Evolutionary conservation across 345 rosid species (phyloP), one percentile per base, ranked within the genome.

Genomic region (Pelargonium nanum): DNA sequence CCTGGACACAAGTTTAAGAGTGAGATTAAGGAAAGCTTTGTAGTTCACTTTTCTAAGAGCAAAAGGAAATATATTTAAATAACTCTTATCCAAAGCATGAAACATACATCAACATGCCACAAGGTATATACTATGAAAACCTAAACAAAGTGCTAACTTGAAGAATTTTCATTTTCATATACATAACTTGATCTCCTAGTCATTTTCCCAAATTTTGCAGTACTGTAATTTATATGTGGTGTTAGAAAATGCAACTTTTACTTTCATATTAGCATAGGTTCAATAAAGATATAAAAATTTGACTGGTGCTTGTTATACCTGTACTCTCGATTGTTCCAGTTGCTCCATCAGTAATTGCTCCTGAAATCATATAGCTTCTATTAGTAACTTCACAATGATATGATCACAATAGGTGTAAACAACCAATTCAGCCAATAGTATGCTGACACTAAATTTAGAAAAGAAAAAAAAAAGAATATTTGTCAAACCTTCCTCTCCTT

Each of bases 301-400:
- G 24, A 56, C 48, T 56, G 19, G 25, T 17, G 21, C 20, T 52
- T 44, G 45, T 19, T 26, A 22, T 77, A 91, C 98, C 91, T 77
- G 92, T 8, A 77, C 26, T 65, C 85, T 82, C 53, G 98, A 92
- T 66, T 82, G 88, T 74, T 92, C 91, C 20, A 88, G 81, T 72
- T 88, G 92, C 50, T 83, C 79, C 79, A 80, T 69, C 61, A 92
- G 66, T 70, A 80, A 55, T 59, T 74, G 78, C 71, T 86, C 98
- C 98, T 86, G 85, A 69, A 82, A 80, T 68, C 2, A 0, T 40
- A 40, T 40, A 40, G 48, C 16, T 6, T 40, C 13, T 40, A 40
- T 40, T 12, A 40, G 15, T 12, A 12, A 40, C 48, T 40, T 40
- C 48, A 40, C 16, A 40, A 40, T 6, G 2, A 2, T 40, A 2